Percentiles rank a stretch among this genome's conserved stretches.
These are phyloP conservation scores for Drosera spatulata DNA, from an alignment of 179 eudicot species.

Conservation along the genomic window DNA sequence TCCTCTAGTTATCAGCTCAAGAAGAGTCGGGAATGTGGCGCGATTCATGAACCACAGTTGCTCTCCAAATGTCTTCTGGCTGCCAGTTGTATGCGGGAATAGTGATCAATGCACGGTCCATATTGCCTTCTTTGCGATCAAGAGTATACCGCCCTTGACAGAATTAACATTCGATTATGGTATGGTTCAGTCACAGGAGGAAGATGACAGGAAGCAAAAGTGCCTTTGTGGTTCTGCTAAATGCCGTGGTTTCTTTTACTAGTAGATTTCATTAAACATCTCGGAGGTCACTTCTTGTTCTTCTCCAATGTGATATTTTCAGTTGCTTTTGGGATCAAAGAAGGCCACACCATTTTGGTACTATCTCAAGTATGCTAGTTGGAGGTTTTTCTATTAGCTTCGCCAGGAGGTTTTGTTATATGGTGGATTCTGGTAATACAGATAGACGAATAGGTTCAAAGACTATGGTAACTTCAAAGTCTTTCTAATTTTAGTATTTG, in stretches of 20 bases:
- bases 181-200: conserved; percentile 10
- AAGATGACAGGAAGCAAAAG: conserved; percentile 13
- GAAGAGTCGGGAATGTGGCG: conserved; percentile 29
- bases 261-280: background rate
- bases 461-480: too few relatives aligned
- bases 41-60: conserved; percentile 8
- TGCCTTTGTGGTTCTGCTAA: conserved; percentile 24
- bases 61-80: conserved; percentile 31
- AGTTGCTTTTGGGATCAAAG: too few relatives aligned
- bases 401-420: too few relatives aligned
- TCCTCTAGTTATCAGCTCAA: conserved; percentile 20
- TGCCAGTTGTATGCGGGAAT: conserved; percentile 17
- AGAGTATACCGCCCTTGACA: conserved; percentile 22
- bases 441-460: too few relatives aligned
- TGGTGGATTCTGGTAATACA: too few relatives aligned
- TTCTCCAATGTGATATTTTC: too few relatives aligned
- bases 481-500: too few relatives aligned
- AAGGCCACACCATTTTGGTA: too few relatives aligned
- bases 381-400: too few relatives aligned
- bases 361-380: too few relatives aligned
- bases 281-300: too few relatives aligned
- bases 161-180: conserved; percentile 34
- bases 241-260: conserved; percentile 20
- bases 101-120: conserved; percentile 18
- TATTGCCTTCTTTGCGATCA: conserved; percentile 24